Base-by-base conservation (phyloP, 2,329 filamentous ascomycete species). In the Dothidotthia symphoricarpi region DNA sequence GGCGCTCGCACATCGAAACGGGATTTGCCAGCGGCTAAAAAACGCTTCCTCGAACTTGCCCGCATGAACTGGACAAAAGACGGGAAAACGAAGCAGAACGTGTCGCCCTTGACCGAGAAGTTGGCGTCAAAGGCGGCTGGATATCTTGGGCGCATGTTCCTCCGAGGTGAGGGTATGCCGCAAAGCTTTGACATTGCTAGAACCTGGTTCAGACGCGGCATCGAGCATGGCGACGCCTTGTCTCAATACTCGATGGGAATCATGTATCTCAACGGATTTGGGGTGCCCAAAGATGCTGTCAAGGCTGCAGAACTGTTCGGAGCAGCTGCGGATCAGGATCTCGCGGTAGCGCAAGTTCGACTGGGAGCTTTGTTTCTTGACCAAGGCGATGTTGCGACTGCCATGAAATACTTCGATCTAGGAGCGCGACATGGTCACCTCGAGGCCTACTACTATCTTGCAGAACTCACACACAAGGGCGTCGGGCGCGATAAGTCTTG, bases 371-470 rank as follows among this genome's bases (percentile, higher is more conserved):
- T 96, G 2, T 93, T 94, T 63, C 77, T 96, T 6, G 89, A 95
- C 53, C 88, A 94, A 63, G 89, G 88, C 13, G 88, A 95, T 53
- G 71, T 93, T n/a, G 71, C 77, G 4, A 82, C 83, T 1, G 90
- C 90, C 2, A 85, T 82, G 43, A 82, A 85, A 51, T 95, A 94
- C 64, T 95, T 96, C 55, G 89, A 95, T 58, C 75, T 91, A 31
- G 90, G 90, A 4, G 85, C 85, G 27, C 76, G 87, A 16, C 88
- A 88, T 61, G 84, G 84, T 11, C 86, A 89, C 59, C 85, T 95
- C 45, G 89, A 95, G 66, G 86, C 89, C 0, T 88, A 87, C 61
- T 96, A 95, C 69, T 95, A 95, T 63, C 79, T 96, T 3, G 90
- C 88, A 2, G 90, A 96, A 67, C 81, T 95, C 72, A 84, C 83